A percentile compares a stretch with the other conserved stretches of the same genome.
These are phyloP conservation scores for Allium sativum DNA, from an alignment of 106 monocot genomes.

Conservation along the genomic window DNA sequence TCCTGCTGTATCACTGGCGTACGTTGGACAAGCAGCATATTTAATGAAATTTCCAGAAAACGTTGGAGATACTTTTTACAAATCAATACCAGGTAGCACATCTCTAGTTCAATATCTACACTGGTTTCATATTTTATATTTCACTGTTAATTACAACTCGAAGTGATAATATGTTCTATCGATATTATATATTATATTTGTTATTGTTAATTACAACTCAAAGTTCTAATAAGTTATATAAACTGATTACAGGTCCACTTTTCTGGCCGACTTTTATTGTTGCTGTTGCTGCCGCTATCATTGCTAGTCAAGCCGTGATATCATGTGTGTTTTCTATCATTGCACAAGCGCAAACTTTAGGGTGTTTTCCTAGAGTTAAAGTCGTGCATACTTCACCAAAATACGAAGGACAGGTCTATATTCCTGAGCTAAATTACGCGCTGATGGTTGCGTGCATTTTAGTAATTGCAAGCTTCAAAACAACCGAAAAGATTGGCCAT, in stretches of 20 bases:
- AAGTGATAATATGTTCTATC: too few species aligned
- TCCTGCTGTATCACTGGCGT: slow-evolving; percentile 53
- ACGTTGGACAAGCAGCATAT: slow-evolving; percentile 69
- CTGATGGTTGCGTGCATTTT: slow-evolving; percentile 43
- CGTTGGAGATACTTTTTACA: slow-evolving; percentile 50
- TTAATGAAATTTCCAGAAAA: slow-evolving; percentile 43
- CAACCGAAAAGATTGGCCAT: slow-evolving; percentile 51
- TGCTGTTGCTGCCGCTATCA: slow-evolving; percentile 52
- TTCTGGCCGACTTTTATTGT: slow-evolving; percentile 69
- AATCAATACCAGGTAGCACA: slow-evolving; percentile 57
- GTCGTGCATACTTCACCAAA: slow-evolving; percentile 61
- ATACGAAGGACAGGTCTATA: slow-evolving; percentile 67
- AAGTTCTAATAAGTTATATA: not conserved
- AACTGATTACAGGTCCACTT: slow-evolving; percentile 26
- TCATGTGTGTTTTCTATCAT: slow-evolving; percentile 66
- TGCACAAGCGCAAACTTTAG: slow-evolving; percentile 44
- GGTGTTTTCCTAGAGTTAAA: slow-evolving; percentile 68
- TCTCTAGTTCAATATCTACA: not conserved
- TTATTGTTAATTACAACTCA: not conserved
- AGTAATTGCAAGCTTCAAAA: slow-evolving; percentile 46
- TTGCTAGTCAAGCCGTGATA: slow-evolving; percentile 82
- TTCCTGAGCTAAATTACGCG: slow-evolving; percentile 56
- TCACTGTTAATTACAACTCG: not conserved
- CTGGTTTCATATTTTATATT: not conserved
- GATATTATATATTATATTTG: not conserved